Conservation (phyloP, 768 basidiomycete species). For the Rhodosporidiobolus sp. region DNA sequence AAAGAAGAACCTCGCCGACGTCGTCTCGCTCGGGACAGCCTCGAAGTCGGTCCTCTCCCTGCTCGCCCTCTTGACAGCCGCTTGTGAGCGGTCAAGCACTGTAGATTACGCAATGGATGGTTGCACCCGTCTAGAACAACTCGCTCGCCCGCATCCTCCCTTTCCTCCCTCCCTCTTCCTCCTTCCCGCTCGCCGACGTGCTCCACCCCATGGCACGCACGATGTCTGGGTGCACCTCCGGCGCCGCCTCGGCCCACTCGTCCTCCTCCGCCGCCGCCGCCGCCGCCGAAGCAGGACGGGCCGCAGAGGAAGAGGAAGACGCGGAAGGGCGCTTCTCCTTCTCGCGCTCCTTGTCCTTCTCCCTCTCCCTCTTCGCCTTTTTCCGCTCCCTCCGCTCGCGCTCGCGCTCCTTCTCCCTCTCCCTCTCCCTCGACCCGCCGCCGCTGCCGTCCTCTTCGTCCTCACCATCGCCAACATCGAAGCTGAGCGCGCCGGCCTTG, state of each 20-base stretch:
- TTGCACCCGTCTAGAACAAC: no score
- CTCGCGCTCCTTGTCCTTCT: slow-evolving; percentile 38
- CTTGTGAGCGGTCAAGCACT: no score
- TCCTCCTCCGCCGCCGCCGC: slow-evolving; percentile 55
- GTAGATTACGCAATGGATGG: no score
- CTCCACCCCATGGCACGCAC: not conserved
- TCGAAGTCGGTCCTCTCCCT: no score
- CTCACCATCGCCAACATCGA: no score
- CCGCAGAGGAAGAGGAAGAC: no score
- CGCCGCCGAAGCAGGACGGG: not conserved
- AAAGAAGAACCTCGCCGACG: no score
- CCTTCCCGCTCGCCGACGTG: not conserved
- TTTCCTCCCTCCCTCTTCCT: no score
- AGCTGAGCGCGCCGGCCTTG: slow-evolving; percentile 63
- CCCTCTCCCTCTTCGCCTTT: slow-evolving; percentile 4
- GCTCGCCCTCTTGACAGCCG: no score
- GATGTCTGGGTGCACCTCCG: slow-evolving; percentile 14
- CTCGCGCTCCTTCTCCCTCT: slow-evolving; percentile 17
- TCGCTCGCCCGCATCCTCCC: no score
- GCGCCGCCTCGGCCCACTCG: slow-evolving; percentile 42
- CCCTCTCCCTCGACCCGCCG: slow-evolving; percentile 43
- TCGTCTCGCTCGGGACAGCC: no score
- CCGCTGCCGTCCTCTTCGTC: slow-evolving; percentile 61
- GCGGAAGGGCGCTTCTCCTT: slow-evolving; percentile 50
- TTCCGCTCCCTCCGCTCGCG: not conserved